phyloP scores from a whole-genome alignment of 306 rosid species.

The Erythrophleum fordii region DNA sequence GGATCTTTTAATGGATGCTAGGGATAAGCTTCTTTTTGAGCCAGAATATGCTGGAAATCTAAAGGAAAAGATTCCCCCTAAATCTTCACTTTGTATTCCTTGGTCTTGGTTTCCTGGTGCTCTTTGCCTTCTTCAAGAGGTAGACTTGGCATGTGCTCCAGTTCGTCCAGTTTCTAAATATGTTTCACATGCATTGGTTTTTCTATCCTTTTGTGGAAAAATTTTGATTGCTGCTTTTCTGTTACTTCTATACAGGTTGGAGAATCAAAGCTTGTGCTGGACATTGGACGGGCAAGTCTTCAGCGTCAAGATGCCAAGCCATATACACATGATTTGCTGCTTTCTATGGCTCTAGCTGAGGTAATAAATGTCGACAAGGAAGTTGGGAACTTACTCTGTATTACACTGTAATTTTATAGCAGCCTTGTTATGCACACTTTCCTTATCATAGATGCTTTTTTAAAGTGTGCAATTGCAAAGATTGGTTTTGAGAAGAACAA shows the following conservation, averaged over 20 bases:
- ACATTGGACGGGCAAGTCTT: conserved; percentile 70
- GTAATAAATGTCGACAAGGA: conserved; percentile 61
- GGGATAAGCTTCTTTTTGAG: conserved; percentile 98
- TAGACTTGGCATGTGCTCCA: conserved; percentile 36
- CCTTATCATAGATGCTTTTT: conserved; percentile 81
- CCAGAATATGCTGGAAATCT: conserved; percentile 88
- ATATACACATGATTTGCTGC: conserved; percentile 80
- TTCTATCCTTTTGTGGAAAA: conserved; percentile 26
- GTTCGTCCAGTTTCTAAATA: conserved; percentile 16
- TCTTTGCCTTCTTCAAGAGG: conserved; percentile 98
- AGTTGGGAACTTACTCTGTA: conserved; percentile 42
- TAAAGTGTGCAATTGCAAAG: conserved; percentile 98
- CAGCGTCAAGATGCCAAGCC: conserved; percentile 84
- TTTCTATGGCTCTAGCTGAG: conserved; percentile 96
- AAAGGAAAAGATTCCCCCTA: conserved; percentile 85
- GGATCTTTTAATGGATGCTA: conserved; percentile 90
- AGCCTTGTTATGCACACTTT: conserved; percentile 57
- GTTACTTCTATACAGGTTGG: conserved; percentile 71
- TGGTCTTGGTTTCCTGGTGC: conserved; percentile 95
- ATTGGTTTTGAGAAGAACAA: conserved; percentile 86
- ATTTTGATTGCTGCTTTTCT: conserved; percentile 24
- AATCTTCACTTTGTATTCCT: conserved; percentile 76
- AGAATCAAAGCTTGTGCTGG: conserved; percentile 80
- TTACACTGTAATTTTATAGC: conserved; percentile 43
- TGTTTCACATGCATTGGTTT: background rate